Conservation (phyloP, 805 yeast species). For the Pichia kluyveri region DNA sequence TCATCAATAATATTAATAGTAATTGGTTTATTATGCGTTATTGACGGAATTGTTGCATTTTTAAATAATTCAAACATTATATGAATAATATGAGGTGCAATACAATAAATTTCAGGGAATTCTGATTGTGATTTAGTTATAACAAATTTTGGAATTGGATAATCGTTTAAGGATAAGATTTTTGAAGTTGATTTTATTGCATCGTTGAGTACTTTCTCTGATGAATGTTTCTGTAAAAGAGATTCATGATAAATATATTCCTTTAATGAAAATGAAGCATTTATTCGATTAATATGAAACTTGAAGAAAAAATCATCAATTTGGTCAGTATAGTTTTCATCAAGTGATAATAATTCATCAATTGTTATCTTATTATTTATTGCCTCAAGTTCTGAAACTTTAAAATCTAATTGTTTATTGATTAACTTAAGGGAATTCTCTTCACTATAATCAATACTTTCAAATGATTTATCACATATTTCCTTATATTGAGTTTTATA, state of each 20-base stretch:
- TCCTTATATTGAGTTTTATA: constrained; percentile 1
- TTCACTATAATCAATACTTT: not conserved
- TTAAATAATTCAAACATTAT: constrained; percentile 25
- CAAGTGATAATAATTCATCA: constrained; percentile 14
- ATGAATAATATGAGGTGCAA: constrained; percentile 23
- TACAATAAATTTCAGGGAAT: constrained; percentile 12
- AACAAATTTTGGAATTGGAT: constrained; percentile 23
- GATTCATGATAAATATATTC: constrained; percentile 15
- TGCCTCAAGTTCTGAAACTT: constrained; percentile 8
- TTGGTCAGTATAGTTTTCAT: constrained; percentile 11
- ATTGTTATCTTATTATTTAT: constrained; percentile 6
- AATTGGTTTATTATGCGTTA: constrained; percentile 15
- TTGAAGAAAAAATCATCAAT: constrained; percentile 18
- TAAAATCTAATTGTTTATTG: constrained; percentile 5
- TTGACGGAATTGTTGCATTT: constrained; percentile 24
- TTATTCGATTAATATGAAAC: constrained; percentile 19
- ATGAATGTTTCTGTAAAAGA: constrained; percentile 10
- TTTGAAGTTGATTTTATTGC: constrained; percentile 17
- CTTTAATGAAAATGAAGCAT: constrained; percentile 18
- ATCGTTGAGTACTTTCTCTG: constrained; percentile 8
- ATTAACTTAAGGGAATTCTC: constrained; percentile 4
- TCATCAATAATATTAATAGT: constrained; percentile 7
- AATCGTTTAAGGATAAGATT: constrained; percentile 20
- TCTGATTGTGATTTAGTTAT: not conserved
- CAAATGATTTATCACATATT: not conserved